Evolutionary conservation across 148 eudicot genomes (phyloP).

Genomic region (Silene conica): DNA sequence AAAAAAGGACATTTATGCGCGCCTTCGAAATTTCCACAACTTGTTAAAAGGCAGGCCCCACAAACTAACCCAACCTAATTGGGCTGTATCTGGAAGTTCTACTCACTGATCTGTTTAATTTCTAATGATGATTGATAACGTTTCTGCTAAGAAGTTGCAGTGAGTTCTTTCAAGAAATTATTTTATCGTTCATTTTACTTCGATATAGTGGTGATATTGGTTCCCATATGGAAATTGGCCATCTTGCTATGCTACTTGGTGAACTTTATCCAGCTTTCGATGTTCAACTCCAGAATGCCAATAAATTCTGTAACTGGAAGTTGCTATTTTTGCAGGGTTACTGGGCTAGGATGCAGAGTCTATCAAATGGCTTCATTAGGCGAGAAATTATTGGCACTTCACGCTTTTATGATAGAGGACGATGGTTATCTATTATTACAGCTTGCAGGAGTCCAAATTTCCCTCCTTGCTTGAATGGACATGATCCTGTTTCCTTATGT

Average conservation of each 20-base stretch:
- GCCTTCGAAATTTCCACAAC: too few relatives aligned
- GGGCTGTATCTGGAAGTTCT: constrained; percentile 2
- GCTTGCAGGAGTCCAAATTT: constrained; percentile 30
- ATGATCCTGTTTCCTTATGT: constrained; percentile 22
- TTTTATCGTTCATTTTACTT: background rate
- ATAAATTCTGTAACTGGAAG: background rate
- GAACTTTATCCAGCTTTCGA: background rate
- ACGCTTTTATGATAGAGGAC: constrained; percentile 26
- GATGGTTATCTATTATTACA: constrained; percentile 27
- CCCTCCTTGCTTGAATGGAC: constrained; percentile 28
- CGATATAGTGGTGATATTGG: background rate
- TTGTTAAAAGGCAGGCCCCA: too few relatives aligned
- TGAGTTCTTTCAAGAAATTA: background rate
- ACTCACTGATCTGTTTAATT: background rate
- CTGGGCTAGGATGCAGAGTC: constrained; percentile 36
- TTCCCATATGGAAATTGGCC: background rate
- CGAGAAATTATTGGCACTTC: constrained; percentile 34
- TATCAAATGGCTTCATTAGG: constrained; percentile 33
- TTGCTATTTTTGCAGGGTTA: constrained; percentile 29
- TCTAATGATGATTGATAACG: background rate
- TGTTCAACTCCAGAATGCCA: background rate
- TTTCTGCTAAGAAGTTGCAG: background rate
- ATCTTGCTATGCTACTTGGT: too few relatives aligned
- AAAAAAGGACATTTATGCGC: too few relatives aligned
- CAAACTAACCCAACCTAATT: background rate